These are phyloP conservation scores for Serendipita sp. DNA, from an alignment of 768 basidiomycete species.

Conservation along the genomic window DNA sequence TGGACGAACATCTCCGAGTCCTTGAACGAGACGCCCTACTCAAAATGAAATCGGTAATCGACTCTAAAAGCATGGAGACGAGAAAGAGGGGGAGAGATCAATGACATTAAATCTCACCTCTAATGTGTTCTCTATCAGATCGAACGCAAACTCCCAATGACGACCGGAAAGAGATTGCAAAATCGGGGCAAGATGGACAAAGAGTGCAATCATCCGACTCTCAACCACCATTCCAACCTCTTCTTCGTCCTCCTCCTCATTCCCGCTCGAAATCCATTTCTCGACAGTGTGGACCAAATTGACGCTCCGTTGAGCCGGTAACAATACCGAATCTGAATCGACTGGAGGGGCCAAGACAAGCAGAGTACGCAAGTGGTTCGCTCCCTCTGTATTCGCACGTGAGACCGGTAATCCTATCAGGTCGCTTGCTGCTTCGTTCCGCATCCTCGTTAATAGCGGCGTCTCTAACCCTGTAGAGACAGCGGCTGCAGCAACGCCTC, in stretches of 20 bases:
- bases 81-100: neutral
- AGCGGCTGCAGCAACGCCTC: constrained; percentile 50
- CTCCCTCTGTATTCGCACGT: constrained; percentile 53
- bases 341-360: constrained; percentile 57
- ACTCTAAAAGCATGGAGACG: too few species aligned
- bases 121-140: constrained; percentile 72
- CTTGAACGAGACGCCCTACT: constrained; percentile 41
- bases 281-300: constrained; percentile 77
- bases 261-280: constrained; percentile 48
- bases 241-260: constrained; percentile 27
- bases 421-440: constrained; percentile 81
- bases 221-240: constrained; percentile 67
- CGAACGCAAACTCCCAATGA: constrained; percentile 91
- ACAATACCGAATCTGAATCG: constrained; percentile 67
- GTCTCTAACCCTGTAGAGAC: constrained; percentile 50
- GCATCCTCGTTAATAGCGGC: constrained; percentile 56
- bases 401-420: constrained; percentile 48
- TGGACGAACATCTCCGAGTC: constrained; percentile 44
- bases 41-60: neutral
- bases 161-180: constrained; percentile 71
- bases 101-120: constrained; percentile 40
- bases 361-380: constrained; percentile 52
- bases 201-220: constrained; percentile 56
- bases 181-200: constrained; percentile 65
- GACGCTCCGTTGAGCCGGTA: constrained; percentile 71